phyloP scores from a whole-genome alignment of 2,329 filamentous ascomycete species.

The Ceratocystiopsis brevicomis region DNA sequence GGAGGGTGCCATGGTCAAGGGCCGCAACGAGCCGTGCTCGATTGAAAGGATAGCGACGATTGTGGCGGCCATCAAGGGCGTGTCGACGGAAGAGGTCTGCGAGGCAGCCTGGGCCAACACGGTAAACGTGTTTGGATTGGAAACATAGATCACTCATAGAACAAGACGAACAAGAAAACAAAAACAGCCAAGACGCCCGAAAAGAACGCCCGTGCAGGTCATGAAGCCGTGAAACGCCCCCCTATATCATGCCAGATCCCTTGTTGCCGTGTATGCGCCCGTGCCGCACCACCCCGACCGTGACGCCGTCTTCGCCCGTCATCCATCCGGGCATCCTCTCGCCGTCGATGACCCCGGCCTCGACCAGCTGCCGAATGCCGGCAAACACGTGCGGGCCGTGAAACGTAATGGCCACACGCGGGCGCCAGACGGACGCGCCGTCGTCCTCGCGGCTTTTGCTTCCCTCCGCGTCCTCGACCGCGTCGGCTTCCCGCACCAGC shows the following conservation, averaged over 20 bases:
- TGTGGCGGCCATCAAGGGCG: conserved; percentile 67
- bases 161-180: neutral
- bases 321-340: conserved; percentile 75
- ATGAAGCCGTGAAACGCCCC: no score
- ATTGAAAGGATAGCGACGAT: conserved; percentile 79
- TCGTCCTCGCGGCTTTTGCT: conserved; percentile 11
- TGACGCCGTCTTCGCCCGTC: conserved; percentile 72
- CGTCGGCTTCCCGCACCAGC: conserved; percentile 10
- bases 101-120: conserved; percentile 78
- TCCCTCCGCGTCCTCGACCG: conserved; percentile 6
- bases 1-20: conserved; percentile 77
- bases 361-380: conserved; percentile 59
- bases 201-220: neutral
- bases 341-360: conserved; percentile 56
- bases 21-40: conserved; percentile 77
- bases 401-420: conserved; percentile 46
- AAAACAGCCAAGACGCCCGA: neutral
- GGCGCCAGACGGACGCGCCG: conserved; percentile 25
- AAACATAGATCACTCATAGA: neutral
- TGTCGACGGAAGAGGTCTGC: conserved; percentile 63
- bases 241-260: conserved; percentile 30
- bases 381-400: conserved; percentile 64
- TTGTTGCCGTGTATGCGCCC: conserved; percentile 45
- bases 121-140: conserved; percentile 49
- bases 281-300: conserved; percentile 46